Base-by-base conservation (phyloP, 129 eudicot genomes). In the Oenanthe sinensis region DNA sequence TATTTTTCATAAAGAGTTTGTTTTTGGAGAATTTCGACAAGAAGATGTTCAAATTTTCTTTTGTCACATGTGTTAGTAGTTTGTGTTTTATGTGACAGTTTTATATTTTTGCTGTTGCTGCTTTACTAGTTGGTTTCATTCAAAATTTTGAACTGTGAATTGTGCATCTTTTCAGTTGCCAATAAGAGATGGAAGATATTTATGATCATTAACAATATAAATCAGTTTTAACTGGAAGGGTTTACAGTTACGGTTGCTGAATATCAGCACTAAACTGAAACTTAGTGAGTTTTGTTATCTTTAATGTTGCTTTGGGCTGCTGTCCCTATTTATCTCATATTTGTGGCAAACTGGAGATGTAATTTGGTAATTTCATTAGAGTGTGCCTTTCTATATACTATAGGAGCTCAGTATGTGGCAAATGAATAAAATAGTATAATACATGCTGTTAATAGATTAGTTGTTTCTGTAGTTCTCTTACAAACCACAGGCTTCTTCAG, bases 21-120 rank as follows among this genome's bases (percentile, higher is more conserved):
- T 12, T 48, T 48, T 10, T 15, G 52, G 52, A 8, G 52, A 3
- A 48, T 48, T 48, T 14, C 13, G 36, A 46, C 16, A 7, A 46
- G 15, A 9, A 12, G 2, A 36, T 37, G 10, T n/a, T 5, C 17
- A n/a, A 20, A 10, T 43, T 24, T 74, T 22, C 67, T 22, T 69
- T 50, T 10, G 37, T 28, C 37, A 58, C 50, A 84, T 74, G 74
- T 40, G 67, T 50, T 16, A 36, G 60, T 55, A 22, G 76, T 63
- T 4, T 37, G 28, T 46, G 46, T 62, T 42, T 40, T 40, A 40
- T 67, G 75, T 26, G 9, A 44, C 70, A 45, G 37, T 11, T 65
- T 28, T 69, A 62, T 6, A 0, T 30, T 22, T 77, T 44, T 60
- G 33, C 43, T 63, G 14, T 76, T 39, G 67, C 5, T 19, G 52